A percentile compares a stretch with the other conserved stretches of the same genome.
Conservation (phyloP, 2,329 filamentous ascomycete species). For the Daldinia sp. region DNA sequence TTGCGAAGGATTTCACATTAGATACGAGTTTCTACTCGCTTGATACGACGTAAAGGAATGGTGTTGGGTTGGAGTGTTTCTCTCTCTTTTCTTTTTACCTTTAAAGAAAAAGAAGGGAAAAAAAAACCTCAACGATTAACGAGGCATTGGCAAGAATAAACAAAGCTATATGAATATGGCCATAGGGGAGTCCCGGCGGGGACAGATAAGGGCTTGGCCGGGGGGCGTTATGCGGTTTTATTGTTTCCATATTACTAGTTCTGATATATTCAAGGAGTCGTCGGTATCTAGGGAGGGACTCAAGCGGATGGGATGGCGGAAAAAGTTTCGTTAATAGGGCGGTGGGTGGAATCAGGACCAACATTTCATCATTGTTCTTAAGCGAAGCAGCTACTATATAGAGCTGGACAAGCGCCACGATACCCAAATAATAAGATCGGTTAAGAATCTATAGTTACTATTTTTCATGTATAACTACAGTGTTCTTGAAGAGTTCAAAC, state of each 20-base stretch:
- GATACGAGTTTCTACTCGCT: constrained; percentile 61
- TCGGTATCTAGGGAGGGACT: neutral
- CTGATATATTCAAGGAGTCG: constrained; percentile 12
- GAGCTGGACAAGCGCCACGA: constrained; percentile 33
- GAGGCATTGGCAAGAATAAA: constrained; percentile 14
- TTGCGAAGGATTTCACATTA: constrained; percentile 66
- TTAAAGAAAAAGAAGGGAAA: neutral
- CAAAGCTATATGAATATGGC: constrained; percentile 3
- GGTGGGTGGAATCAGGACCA: neutral
- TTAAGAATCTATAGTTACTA: constrained; percentile 17
- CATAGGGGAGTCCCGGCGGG: too few species aligned
- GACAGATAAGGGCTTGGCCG: constrained; percentile 10
- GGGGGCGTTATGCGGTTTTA: constrained; percentile 32
- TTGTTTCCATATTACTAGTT: neutral
- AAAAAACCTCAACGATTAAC: constrained; percentile 9
- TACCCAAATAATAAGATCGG: constrained; percentile 36
- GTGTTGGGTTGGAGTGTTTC: neutral
- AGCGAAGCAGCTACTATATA: constrained; percentile 38
- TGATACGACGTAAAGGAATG: constrained; percentile 50
- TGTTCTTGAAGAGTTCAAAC: constrained; percentile 2
- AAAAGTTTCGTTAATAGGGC: constrained; percentile 19
- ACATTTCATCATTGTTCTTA: constrained; percentile 14
- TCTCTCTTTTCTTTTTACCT: constrained; percentile 4
- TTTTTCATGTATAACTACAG: neutral
- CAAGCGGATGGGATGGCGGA: constrained; percentile 13